A percentile compares a stretch with the other conserved stretches of the same genome.
Evolutionary conservation across 139 green algal species (phyloP).

Genomic region (Nannochloris sp.): DNA sequence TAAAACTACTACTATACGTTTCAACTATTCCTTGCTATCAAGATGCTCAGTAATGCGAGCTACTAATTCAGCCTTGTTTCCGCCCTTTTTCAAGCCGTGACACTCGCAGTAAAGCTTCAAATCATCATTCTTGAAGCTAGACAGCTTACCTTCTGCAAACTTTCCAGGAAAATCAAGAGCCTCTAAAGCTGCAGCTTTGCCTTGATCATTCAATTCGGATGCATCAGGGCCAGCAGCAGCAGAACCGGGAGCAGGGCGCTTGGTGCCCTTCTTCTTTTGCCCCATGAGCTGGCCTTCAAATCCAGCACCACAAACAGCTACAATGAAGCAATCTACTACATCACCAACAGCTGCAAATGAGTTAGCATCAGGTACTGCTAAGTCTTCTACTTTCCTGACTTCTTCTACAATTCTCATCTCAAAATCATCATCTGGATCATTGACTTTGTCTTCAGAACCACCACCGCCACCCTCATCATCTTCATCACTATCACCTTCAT

Average conservation of each 20-base stretch:
- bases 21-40: not conserved
- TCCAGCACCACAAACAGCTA: not conserved
- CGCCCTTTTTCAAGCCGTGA: not conserved
- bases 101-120: not conserved
- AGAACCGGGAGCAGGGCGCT: not conserved
- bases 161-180: no score
- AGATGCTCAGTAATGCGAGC: not conserved
- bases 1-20: not conserved
- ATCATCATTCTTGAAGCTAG: not conserved
- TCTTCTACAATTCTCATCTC: no score
- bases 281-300: not conserved
- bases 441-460: no score
- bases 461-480: not conserved
- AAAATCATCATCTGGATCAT: no score
- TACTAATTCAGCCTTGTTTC: not conserved
- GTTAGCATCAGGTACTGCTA: not conserved
- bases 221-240: not conserved
- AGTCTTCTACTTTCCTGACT: not conserved
- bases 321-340: not conserved
- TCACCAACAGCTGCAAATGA: not conserved
- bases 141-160: not conserved
- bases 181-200: no score
- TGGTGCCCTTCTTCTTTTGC: not conserved
- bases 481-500: not conserved
- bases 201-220: no score